Evolutionary conservation across 108 stramenopile genomes (phyloP).

Genomic region (Aurantiochytrium sp.): DNA sequence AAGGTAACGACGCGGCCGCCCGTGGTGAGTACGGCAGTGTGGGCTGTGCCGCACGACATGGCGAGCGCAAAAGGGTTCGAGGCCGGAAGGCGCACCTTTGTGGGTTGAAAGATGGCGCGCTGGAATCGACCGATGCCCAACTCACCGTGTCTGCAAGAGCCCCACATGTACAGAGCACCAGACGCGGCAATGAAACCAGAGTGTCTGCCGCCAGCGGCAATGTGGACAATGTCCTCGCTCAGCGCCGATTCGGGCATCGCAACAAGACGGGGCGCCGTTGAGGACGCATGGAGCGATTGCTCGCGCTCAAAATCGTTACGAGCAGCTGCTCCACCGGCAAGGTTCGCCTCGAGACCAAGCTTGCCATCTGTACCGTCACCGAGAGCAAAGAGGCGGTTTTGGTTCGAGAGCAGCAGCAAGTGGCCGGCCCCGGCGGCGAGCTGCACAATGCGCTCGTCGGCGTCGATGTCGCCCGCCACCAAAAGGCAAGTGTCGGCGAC

Average conservation of each 20-base stretch:
- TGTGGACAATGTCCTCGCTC: background rate
- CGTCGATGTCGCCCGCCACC: background rate
- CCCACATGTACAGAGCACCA: background rate
- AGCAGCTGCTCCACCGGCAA: background rate
- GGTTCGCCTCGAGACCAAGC: background rate
- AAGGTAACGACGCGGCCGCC: background rate
- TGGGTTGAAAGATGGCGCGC: background rate
- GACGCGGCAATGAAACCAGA: background rate
- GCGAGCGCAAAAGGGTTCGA: background rate
- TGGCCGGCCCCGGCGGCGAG: background rate
- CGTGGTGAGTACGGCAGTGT: constrained; percentile 2
- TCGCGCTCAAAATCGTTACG: background rate
- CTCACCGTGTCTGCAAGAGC: background rate
- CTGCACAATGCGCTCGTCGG: background rate
- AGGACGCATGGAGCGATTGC: background rate
- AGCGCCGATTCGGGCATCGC: background rate
- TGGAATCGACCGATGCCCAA: background rate
- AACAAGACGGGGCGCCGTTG: background rate
- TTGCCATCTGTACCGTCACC: background rate
- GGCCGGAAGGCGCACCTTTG: constrained; percentile 11
- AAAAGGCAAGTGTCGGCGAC: background rate
- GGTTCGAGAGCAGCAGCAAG: background rate
- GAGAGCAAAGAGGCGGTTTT: background rate
- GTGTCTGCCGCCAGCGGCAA: constrained; percentile 4
- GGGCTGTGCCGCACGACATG: constrained; percentile 2